These are phyloP conservation scores for Monilinia aucupariae DNA, from an alignment of 2,329 filamentous ascomycete genomes.

Conservation along the genomic window DNA sequence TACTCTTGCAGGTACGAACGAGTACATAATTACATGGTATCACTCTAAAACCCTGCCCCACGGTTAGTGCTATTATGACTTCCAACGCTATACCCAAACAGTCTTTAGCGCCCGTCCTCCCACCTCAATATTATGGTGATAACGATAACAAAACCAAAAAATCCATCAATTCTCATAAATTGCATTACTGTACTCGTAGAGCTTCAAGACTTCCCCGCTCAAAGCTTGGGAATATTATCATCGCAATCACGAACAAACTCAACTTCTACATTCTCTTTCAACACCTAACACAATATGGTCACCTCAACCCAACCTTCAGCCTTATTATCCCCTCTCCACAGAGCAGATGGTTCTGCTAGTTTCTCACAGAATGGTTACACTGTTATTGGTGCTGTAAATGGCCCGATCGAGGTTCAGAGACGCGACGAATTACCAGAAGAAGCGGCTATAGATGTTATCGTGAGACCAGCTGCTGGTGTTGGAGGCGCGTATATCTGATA, in stretches of 20 bases:
- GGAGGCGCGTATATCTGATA: slow-evolving; percentile 53
- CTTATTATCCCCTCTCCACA: slow-evolving; percentile 54
- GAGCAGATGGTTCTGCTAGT: slow-evolving; percentile 73
- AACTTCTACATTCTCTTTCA: background rate
- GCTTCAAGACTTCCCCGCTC: background rate
- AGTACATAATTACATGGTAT: no score
- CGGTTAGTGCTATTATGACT: background rate
- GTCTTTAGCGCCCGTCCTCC: slow-evolving; percentile 7
- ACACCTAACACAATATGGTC: slow-evolving; percentile 33
- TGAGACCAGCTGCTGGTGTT: slow-evolving; percentile 79
- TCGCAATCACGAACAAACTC: background rate
- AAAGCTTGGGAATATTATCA: background rate
- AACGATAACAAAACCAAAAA: slow-evolving; percentile 16
- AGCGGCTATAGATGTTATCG: slow-evolving; percentile 81
- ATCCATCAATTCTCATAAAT: background rate
- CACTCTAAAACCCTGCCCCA: background rate
- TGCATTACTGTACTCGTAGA: no score
- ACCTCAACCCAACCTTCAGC: slow-evolving; percentile 42
- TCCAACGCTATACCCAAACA: slow-evolving; percentile 3
- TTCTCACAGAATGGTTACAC: slow-evolving; percentile 73
- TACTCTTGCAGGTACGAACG: no score
- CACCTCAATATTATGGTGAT: background rate
- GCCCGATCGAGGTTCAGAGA: slow-evolving; percentile 82
- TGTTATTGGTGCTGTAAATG: slow-evolving; percentile 82
- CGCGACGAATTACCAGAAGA: slow-evolving; percentile 90